Percentiles rank a stretch among this genome's conserved stretches.
Evolutionary conservation across 495 filamentous ascomycete genomes (phyloP).

Genomic region (Podospora conica): DNA sequence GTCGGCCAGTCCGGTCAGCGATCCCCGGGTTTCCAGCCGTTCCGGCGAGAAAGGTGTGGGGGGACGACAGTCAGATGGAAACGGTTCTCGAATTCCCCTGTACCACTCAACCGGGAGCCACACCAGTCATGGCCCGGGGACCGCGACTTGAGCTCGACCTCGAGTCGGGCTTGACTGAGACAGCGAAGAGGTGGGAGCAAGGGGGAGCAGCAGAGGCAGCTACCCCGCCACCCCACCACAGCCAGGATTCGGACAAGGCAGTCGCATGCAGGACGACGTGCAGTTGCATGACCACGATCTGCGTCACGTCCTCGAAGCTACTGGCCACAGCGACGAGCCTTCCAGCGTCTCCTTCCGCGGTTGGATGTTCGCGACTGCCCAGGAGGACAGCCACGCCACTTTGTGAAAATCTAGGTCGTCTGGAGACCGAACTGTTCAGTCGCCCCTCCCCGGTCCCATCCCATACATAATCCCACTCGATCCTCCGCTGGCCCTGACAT

Average conservation of each 20-base stretch:
- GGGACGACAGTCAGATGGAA: background rate
- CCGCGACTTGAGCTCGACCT: background rate
- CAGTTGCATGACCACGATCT: slow-evolving; percentile 22
- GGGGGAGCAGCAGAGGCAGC: background rate
- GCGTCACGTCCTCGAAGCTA: slow-evolving; percentile 22
- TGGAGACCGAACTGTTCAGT: background rate
- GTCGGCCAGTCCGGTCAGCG: background rate
- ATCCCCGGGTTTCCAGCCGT: background rate
- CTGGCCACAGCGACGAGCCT: slow-evolving; percentile 4
- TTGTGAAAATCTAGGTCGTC: background rate
- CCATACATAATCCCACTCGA: background rate
- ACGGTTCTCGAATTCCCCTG: background rate
- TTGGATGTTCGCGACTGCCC: background rate
- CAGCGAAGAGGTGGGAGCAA: background rate
- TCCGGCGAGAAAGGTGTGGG: background rate
- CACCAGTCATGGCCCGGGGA: background rate
- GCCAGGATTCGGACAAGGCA: background rate
- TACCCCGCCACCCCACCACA: slow-evolving; percentile 5
- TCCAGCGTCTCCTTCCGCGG: background rate
- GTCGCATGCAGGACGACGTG: slow-evolving; percentile 14
- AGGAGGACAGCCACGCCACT: background rate
- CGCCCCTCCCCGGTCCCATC: background rate
- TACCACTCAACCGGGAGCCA: background rate
- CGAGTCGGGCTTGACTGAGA: background rate
- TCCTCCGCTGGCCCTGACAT: background rate